phyloP scores from a whole-genome alignment of 139 green algal species.

The Deuterostichococcus epilithicus region DNA sequence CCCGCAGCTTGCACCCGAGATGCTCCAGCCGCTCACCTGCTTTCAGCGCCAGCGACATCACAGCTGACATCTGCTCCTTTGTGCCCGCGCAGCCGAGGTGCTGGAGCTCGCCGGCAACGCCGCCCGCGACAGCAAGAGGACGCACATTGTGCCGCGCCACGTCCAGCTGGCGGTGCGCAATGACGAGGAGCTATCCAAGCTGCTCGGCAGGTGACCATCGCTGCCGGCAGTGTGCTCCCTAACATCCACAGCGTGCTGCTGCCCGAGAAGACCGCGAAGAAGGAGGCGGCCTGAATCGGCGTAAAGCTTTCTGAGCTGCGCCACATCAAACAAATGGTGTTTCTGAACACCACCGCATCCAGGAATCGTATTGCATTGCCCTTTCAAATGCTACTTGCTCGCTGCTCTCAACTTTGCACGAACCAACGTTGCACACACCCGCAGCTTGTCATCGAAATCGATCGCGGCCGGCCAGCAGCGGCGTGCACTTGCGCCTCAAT shows the following conservation, averaged over 20 bases:
- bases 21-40: too few species aligned
- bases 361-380: too few species aligned
- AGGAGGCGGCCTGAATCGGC: slow-evolving; percentile 17
- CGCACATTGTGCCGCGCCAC: slow-evolving; percentile 75
- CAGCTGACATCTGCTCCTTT: slow-evolving; percentile 9
- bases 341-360: slow-evolving; percentile 42
- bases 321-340: slow-evolving; percentile 23
- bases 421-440: too few species aligned
- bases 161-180: slow-evolving; percentile 88
- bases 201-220: slow-evolving; percentile 73
- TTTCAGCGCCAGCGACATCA: too few species aligned
- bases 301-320: background rate
- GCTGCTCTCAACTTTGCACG: too few species aligned
- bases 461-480: slow-evolving; percentile 64
- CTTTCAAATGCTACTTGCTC: too few species aligned
- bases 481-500: slow-evolving; percentile 45
- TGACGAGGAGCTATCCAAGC: slow-evolving; percentile 93
- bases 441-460: too few species aligned
- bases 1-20: too few species aligned
- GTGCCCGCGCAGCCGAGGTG: slow-evolving; percentile 66
- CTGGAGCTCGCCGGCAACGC: slow-evolving; percentile 84
- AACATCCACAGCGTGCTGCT: slow-evolving; percentile 85
- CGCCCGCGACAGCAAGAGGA: slow-evolving; percentile 88
- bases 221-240: slow-evolving; percentile 74
- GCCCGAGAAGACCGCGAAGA: slow-evolving; percentile 64